A percentile compares a stretch with the other conserved stretches of the same genome.
These are phyloP conservation scores for Phaeosphaeria sp. DNA, from an alignment of 2,329 filamentous ascomycete genomes.

Conservation along the genomic window DNA sequence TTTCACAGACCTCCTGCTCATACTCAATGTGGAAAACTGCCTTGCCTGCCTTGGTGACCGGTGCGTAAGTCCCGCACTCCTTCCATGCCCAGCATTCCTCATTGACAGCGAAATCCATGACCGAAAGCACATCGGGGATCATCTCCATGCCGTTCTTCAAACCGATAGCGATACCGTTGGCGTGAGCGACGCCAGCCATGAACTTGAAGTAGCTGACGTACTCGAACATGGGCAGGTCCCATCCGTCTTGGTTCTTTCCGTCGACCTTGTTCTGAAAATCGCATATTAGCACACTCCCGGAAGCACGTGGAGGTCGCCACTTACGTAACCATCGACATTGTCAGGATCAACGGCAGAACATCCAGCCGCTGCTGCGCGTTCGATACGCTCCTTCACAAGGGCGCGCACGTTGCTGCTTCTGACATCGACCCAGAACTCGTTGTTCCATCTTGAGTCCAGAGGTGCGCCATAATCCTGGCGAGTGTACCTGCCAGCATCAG, in stretches of 20 bases:
- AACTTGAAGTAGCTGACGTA: slow-evolving; percentile 67
- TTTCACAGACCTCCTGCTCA: background rate
- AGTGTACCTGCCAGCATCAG: slow-evolving; percentile 51
- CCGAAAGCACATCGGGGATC: slow-evolving; percentile 56
- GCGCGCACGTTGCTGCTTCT: slow-evolving; percentile 62
- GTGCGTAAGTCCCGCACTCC: slow-evolving; percentile 57
- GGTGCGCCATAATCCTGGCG: slow-evolving; percentile 50
- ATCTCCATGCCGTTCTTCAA: slow-evolving; percentile 72
- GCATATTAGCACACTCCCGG: background rate
- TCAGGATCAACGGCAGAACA: slow-evolving; percentile 74
- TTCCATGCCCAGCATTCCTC: slow-evolving; percentile 69
- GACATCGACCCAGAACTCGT: slow-evolving; percentile 70
- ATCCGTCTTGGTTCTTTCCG: slow-evolving; percentile 66
- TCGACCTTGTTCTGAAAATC: slow-evolving; percentile 15
- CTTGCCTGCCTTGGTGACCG: slow-evolving; percentile 66
- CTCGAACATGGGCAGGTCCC: slow-evolving; percentile 61
- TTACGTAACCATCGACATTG: slow-evolving; percentile 70
- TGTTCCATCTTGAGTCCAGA: background rate
- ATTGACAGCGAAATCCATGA: slow-evolving; percentile 71
- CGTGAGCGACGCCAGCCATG: slow-evolving; percentile 61
- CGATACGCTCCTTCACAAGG: slow-evolving; percentile 68
- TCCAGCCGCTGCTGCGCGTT: slow-evolving; percentile 64
- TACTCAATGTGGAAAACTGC: slow-evolving; percentile 78
- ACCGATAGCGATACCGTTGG: slow-evolving; percentile 65
- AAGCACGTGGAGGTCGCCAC: slow-evolving; percentile 20